These are phyloP conservation scores for Wickerhamiella slavikovae DNA, from an alignment of 805 yeast species.

Conservation along the genomic window DNA sequence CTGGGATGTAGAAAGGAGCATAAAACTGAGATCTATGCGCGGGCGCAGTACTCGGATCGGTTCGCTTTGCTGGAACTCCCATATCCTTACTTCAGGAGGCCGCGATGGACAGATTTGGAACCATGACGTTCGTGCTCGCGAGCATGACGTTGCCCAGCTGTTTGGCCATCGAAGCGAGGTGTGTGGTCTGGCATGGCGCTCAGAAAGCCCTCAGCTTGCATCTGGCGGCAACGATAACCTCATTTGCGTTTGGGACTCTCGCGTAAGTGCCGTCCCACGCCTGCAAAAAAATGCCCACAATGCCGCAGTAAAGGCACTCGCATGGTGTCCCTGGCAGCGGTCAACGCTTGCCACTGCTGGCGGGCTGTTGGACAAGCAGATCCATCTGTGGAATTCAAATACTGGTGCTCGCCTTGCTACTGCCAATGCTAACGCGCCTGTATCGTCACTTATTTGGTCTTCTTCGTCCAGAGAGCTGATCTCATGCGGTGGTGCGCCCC, in stretches of 20 bases:
- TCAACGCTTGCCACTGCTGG: slow-evolving; percentile 91
- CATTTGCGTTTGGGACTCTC: slow-evolving; percentile 82
- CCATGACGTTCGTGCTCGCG: slow-evolving; percentile 73
- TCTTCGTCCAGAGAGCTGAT: slow-evolving; percentile 41
- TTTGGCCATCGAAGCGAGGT: slow-evolving; percentile 68
- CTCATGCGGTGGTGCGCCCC: slow-evolving; percentile 87
- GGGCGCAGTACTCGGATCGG: slow-evolving; percentile 63
- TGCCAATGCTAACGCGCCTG: slow-evolving; percentile 83
- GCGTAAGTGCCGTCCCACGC: slow-evolving; percentile 44
- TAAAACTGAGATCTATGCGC: slow-evolving; percentile 60
- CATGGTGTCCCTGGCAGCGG: slow-evolving; percentile 82
- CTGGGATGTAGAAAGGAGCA: slow-evolving; percentile 72
- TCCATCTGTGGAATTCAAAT: slow-evolving; percentile 88
- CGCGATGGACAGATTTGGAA: slow-evolving; percentile 66
- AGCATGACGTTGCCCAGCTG: slow-evolving; percentile 44
- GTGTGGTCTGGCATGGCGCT: slow-evolving; percentile 74
- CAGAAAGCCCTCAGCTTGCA: slow-evolving; percentile 70
- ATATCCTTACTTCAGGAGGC: slow-evolving; percentile 69
- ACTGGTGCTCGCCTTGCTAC: slow-evolving; percentile 75
- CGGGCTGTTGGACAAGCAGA: slow-evolving; percentile 72
- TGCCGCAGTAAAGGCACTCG: slow-evolving; percentile 88
- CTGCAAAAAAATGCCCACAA: slow-evolving; percentile 61
- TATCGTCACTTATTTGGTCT: slow-evolving; percentile 88
- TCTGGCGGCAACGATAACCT: slow-evolving; percentile 90
- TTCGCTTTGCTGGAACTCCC: slow-evolving; percentile 67